Conservation (phyloP, 2,329 filamentous ascomycete species). For the Coniochaeta sp. region DNA sequence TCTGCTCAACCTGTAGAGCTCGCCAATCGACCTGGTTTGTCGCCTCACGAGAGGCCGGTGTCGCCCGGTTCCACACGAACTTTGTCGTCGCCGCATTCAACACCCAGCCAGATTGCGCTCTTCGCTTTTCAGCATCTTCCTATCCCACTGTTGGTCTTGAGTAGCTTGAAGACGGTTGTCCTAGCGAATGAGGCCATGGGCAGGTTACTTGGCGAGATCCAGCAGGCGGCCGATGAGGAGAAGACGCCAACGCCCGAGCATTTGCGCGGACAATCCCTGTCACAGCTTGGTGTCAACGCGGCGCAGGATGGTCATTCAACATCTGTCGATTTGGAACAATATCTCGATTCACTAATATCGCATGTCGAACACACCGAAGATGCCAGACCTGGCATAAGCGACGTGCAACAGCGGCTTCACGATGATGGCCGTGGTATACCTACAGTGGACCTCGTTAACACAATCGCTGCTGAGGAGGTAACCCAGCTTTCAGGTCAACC, state of each 20-base stretch:
- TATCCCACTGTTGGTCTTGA: constrained; percentile 62
- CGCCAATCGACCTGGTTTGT: neutral
- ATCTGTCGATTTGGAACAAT: constrained; percentile 51
- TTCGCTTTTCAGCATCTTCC: constrained; percentile 68
- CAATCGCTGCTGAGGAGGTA: no score
- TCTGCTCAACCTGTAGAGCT: no score
- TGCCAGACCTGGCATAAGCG: neutral
- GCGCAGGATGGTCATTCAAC: constrained; percentile 56
- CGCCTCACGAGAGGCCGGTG: no score
- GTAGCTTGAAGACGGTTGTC: constrained; percentile 60
- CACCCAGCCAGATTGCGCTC: constrained; percentile 47
- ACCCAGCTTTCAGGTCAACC: constrained; percentile 19
- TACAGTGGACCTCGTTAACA: no score
- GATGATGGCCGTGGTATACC: no score
- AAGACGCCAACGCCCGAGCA: constrained; percentile 44
- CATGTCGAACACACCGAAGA: constrained; percentile 8
- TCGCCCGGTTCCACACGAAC: neutral
- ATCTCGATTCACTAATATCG: constrained; percentile 45
- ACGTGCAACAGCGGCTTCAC: no score
- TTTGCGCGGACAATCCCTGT: constrained; percentile 57
- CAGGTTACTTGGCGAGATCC: constrained; percentile 53
- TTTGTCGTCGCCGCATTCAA: neutral
- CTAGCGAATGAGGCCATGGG: constrained; percentile 72
- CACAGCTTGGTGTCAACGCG: constrained; percentile 66
- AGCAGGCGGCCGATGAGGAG: constrained; percentile 28